These are phyloP conservation scores for Cordyceps tenuipes DNA, from an alignment of 2,329 filamentous ascomycete species.

Conservation along the genomic window DNA sequence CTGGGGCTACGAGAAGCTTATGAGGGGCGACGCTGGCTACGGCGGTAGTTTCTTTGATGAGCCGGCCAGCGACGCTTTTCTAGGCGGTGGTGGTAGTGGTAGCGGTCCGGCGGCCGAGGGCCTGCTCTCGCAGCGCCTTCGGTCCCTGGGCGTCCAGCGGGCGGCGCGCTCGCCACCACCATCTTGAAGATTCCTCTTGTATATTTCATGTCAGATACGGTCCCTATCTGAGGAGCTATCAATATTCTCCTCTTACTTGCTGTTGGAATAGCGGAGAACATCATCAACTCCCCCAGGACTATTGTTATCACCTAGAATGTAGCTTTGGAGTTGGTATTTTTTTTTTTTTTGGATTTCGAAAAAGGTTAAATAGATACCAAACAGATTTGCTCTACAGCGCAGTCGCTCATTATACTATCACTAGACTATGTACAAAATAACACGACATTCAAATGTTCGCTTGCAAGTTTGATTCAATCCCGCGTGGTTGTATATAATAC, in stretches of 20 bases:
- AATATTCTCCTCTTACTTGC: too few species aligned
- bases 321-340: not conserved
- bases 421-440: too few species aligned
- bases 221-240: not conserved
- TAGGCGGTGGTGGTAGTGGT: slow-evolving; percentile 22
- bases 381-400: not conserved
- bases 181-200: not conserved
- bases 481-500: not conserved
- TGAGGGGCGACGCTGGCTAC: slow-evolving; percentile 55
- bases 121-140: slow-evolving; percentile 60
- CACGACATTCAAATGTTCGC: too few species aligned
- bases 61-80: not conserved
- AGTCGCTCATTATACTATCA: not conserved
- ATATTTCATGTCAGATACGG: not conserved
- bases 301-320: not conserved
- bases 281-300: not conserved
- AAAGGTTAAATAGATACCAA: slow-evolving; percentile 3
- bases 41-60: slow-evolving; percentile 44
- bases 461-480: not conserved
- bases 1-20: slow-evolving; percentile 57
- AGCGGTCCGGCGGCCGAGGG: slow-evolving; percentile 41
- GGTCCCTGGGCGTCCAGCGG: slow-evolving; percentile 47
- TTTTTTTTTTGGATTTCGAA: not conserved
- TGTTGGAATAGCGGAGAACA: too few species aligned
- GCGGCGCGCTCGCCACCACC: not conserved